Evolutionary conservation across 2,329 filamentous ascomycete species (phyloP).

Genomic region (Penicillium sp.): DNA sequence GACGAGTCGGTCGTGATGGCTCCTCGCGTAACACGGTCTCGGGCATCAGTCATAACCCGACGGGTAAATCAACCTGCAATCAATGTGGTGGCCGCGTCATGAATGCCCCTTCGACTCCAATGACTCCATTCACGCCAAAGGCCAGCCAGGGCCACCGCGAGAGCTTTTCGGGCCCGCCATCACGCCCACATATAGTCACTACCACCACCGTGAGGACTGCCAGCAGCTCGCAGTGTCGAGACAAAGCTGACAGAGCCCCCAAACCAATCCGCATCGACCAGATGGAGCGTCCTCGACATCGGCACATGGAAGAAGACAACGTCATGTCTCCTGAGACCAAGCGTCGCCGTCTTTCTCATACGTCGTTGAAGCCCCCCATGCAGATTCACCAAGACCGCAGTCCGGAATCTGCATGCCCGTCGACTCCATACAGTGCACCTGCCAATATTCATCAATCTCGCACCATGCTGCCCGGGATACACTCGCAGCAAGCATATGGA

Average conservation of each 20-base stretch:
- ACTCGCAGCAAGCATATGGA: slow-evolving; percentile 55
- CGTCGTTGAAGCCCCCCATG: slow-evolving; percentile 44
- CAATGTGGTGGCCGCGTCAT: slow-evolving; percentile 54
- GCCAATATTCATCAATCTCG: slow-evolving; percentile 38
- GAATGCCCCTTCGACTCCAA: slow-evolving; percentile 50
- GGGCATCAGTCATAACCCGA: slow-evolving; percentile 42
- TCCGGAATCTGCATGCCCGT: slow-evolving; percentile 47
- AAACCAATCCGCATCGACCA: slow-evolving; percentile 34
- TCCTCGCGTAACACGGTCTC: slow-evolving; percentile 42
- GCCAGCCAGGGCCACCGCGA: slow-evolving; percentile 20
- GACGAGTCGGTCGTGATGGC: slow-evolving; percentile 64
- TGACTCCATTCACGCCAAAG: slow-evolving; percentile 46
- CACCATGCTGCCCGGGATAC: slow-evolving; percentile 55
- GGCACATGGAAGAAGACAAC: slow-evolving; percentile 37
- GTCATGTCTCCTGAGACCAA: slow-evolving; percentile 62
- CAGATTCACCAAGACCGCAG: slow-evolving; percentile 40
- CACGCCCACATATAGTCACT: slow-evolving; percentile 32
- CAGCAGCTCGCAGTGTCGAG: slow-evolving; percentile 30
- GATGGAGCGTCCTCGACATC: slow-evolving; percentile 30
- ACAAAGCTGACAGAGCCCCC: slow-evolving; percentile 26
- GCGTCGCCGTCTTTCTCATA: slow-evolving; percentile 60
- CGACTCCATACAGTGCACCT: slow-evolving; percentile 50
- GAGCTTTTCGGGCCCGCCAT: slow-evolving; percentile 39
- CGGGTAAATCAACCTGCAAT: slow-evolving; percentile 44
- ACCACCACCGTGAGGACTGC: slow-evolving; percentile 15